These are phyloP conservation scores for Drechslerella dactyloides DNA, from an alignment of 2,329 filamentous ascomycete species.

Conservation along the genomic window DNA sequence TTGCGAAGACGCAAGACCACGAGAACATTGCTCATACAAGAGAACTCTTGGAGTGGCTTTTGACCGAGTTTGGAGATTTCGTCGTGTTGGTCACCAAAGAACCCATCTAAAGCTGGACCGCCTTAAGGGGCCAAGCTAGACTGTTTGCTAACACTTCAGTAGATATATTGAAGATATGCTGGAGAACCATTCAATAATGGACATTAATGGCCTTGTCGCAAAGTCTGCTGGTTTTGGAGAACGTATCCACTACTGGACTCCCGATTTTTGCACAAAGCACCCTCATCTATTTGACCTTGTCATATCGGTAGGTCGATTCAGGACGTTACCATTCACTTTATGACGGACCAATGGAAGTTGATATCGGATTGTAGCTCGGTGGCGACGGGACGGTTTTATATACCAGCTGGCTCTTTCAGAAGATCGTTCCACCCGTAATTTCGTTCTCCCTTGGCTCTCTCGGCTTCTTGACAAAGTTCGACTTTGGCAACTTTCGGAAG, in stretches of 20 bases:
- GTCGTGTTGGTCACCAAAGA: constrained; percentile 66
- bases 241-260: constrained; percentile 81
- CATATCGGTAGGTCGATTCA: constrained; percentile 70
- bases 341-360: constrained; percentile 16
- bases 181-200: constrained; percentile 73
- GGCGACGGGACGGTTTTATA: constrained; percentile 98
- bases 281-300: constrained; percentile 94
- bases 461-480: constrained; percentile 95
- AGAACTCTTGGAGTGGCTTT: constrained; percentile 78
- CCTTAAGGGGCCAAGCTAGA: too few relatives aligned
- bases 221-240: constrained; percentile 65
- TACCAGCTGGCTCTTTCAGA: constrained; percentile 94
- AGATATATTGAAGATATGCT: constrained; percentile 77
- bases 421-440: constrained; percentile 88
- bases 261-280: constrained; percentile 74
- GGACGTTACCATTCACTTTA: neutral
- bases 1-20: constrained; percentile 91
- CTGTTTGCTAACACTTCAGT: constrained; percentile 23
- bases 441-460: constrained; percentile 90
- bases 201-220: constrained; percentile 71
- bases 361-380: constrained; percentile 64
- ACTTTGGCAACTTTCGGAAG: constrained; percentile 75
- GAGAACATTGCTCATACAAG: constrained; percentile 77
- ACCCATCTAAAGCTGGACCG: too few relatives aligned
- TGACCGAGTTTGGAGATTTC: constrained; percentile 75